A percentile compares a stretch with the other conserved stretches of the same genome.
These are phyloP conservation scores for Trichoderma aggressivum DNA, from an alignment of 2,329 filamentous ascomycete genomes.

Conservation along the genomic window DNA sequence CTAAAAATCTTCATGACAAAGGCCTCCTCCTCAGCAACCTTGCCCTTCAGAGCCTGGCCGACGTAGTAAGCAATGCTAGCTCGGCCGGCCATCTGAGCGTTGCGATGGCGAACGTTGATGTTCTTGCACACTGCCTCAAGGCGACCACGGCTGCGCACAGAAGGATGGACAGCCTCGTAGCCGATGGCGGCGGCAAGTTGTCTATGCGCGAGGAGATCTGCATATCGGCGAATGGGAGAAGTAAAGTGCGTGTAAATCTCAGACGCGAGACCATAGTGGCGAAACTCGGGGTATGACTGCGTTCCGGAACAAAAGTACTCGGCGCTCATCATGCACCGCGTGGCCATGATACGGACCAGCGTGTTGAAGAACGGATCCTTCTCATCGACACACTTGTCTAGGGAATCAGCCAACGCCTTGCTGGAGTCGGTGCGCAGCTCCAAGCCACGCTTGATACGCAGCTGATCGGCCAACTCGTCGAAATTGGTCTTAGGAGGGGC, in stretches of 20 bases:
- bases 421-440: slow-evolving; percentile 82
- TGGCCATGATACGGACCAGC: slow-evolving; percentile 93
- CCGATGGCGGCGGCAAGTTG: slow-evolving; percentile 94
- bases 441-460: slow-evolving; percentile 79
- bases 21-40: slow-evolving; percentile 75
- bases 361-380: slow-evolving; percentile 97
- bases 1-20: slow-evolving; percentile 97
- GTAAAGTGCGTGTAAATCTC: slow-evolving; percentile 99
- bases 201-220: slow-evolving; percentile 90
- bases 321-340: slow-evolving; percentile 97
- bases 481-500: slow-evolving; percentile 95
- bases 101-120: slow-evolving; percentile 95
- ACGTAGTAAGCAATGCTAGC: slow-evolving; percentile 98
- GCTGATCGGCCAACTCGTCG: slow-evolving; percentile 86
- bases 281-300: slow-evolving; percentile 89
- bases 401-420: slow-evolving; percentile 86
- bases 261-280: slow-evolving; percentile 92
- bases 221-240: slow-evolving; percentile 92
- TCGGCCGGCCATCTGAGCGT: slow-evolving; percentile 91
- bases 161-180: slow-evolving; percentile 82
- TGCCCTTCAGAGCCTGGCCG: slow-evolving; percentile 85
- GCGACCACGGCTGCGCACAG: slow-evolving; percentile 74
- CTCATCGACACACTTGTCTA: slow-evolving; percentile 78
- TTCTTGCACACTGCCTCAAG: slow-evolving; percentile 96
- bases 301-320: slow-evolving; percentile 97